These are phyloP conservation scores for Lachancea nothofagi DNA, from an alignment of 805 yeast species.

Conservation along the genomic window DNA sequence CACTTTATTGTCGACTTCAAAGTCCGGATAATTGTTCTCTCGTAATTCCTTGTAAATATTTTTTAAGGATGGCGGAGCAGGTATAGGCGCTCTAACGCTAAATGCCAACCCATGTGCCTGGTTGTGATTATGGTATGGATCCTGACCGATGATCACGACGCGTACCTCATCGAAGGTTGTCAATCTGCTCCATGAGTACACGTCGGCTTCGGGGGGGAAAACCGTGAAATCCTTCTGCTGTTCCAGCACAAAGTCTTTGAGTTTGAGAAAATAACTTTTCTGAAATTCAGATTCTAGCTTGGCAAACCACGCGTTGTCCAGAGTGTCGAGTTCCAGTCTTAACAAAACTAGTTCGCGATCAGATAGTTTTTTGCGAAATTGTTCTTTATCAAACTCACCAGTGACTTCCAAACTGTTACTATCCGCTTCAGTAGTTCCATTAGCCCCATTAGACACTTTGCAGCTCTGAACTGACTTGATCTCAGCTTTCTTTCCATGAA, in stretches of 20 bases:
- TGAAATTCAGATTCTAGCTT: constrained; percentile 64
- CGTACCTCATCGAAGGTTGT: constrained; percentile 72
- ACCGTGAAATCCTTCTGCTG: constrained; percentile 47
- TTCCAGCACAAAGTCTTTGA: constrained; percentile 56
- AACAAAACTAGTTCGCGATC: constrained; percentile 36
- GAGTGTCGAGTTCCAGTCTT: constrained; percentile 57
- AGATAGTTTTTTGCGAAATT: constrained; percentile 14
- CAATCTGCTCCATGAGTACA: constrained; percentile 87
- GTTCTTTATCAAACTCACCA: constrained; percentile 6
- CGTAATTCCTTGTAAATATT: constrained; percentile 80
- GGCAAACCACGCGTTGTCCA: constrained; percentile 77
- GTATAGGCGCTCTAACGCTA: constrained; percentile 78
- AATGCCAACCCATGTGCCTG: constrained; percentile 98
- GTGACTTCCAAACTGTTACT: background rate
- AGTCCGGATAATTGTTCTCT: constrained; percentile 66
- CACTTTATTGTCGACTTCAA: constrained; percentile 44
- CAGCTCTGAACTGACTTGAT: too few species aligned
- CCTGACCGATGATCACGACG: constrained; percentile 88
- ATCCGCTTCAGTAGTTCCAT: background rate
- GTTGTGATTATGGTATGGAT: constrained; percentile 86
- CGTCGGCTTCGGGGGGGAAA: constrained; percentile 72
- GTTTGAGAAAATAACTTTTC: constrained; percentile 73
- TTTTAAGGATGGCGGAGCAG: constrained; percentile 80
- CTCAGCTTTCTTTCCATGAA: constrained; percentile 2
- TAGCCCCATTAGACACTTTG: background rate